phyloP scores from a whole-genome alignment of 805 yeast species.

The Candida corydali region DNA sequence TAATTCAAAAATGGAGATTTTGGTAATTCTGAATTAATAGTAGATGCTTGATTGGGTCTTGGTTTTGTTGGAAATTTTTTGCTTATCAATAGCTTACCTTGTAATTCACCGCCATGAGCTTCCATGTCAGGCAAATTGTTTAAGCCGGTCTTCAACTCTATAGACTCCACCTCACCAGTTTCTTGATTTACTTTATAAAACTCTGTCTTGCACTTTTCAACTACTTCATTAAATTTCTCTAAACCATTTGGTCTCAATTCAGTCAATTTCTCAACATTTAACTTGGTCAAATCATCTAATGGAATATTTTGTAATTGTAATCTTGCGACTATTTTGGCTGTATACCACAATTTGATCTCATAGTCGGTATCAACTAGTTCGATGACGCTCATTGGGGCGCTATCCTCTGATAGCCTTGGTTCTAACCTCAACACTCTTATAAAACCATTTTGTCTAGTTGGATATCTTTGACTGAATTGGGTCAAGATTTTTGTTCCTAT shows the following conservation, averaged over 20 bases:
- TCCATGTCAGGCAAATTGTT: conserved; percentile 22
- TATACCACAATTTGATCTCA: conserved; percentile 71
- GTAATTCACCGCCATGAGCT: conserved; percentile 21
- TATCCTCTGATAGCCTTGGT: conserved; percentile 77
- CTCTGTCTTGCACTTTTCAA: conserved; percentile 43
- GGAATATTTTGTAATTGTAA: conserved; percentile 58
- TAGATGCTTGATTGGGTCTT: conserved; percentile 17
- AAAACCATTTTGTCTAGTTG: conserved; percentile 69
- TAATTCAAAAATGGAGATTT: conserved; percentile 25
- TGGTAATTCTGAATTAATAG: conserved; percentile 21
- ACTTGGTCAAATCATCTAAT: conserved; percentile 45
- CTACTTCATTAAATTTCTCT: conserved; percentile 53
- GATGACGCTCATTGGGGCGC: conserved; percentile 82
- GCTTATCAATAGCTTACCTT: conserved; percentile 22
- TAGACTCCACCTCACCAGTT: conserved; percentile 20
- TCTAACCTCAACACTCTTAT: conserved; percentile 82
- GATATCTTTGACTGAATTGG: conserved; percentile 62
- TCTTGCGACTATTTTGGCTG: conserved; percentile 84
- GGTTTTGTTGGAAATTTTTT: conserved; percentile 32
- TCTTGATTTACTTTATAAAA: conserved; percentile 34
- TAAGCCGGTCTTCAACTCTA: conserved; percentile 23
- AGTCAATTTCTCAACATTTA: conserved; percentile 52
- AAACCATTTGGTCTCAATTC: conserved; percentile 47
- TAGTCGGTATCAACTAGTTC: conserved; percentile 70
- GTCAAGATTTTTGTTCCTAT: conserved; percentile 59